Conservation (phyloP, 1,284 basidiomycete species). For the Fomitiporia mediterranea region DNA sequence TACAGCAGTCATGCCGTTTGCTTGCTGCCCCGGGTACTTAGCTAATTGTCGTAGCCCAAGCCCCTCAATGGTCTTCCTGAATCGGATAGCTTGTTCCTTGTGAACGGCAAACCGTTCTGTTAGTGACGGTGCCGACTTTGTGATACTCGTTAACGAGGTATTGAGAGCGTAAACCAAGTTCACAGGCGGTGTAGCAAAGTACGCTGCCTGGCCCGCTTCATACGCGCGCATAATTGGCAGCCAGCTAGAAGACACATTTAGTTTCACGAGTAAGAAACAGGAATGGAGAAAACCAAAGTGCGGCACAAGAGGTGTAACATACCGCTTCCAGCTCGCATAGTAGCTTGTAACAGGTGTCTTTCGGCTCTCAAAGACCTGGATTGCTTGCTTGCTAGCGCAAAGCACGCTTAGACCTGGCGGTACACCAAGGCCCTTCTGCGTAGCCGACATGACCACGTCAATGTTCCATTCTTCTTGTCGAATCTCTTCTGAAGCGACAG, state of each 20-base stretch:
- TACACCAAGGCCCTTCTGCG: conserved; percentile 92
- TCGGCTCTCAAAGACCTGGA: conserved; percentile 66
- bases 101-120: conserved; percentile 81
- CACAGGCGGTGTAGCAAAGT: conserved; percentile 94
- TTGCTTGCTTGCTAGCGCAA: conserved; percentile 76
- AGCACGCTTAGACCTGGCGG: conserved; percentile 94
- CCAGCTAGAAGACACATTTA: conserved; percentile 52
- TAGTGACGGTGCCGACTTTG: conserved; percentile 54
- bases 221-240: conserved; percentile 92
- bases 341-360: conserved; percentile 73
- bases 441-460: conserved; percentile 86
- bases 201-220: conserved; percentile 66
- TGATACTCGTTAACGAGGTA: conserved; percentile 74
- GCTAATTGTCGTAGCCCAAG: conserved; percentile 75
- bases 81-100: conserved; percentile 61
- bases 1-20: conserved; percentile 92
- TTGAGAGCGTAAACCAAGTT: conserved; percentile 93
- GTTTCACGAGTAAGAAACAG: too few relatives aligned
- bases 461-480: conserved; percentile 92
- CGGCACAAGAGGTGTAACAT: conserved; percentile 16
- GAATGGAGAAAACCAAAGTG: conserved; percentile 7
- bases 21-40: conserved; percentile 61
- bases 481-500: conserved; percentile 95
- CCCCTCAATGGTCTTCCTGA: conserved; percentile 67
- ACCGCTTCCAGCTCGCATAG: conserved; percentile 89